These are phyloP conservation scores for Lachancea kluyveri DNA, from an alignment of 805 yeast genomes.

Conservation along the genomic window DNA sequence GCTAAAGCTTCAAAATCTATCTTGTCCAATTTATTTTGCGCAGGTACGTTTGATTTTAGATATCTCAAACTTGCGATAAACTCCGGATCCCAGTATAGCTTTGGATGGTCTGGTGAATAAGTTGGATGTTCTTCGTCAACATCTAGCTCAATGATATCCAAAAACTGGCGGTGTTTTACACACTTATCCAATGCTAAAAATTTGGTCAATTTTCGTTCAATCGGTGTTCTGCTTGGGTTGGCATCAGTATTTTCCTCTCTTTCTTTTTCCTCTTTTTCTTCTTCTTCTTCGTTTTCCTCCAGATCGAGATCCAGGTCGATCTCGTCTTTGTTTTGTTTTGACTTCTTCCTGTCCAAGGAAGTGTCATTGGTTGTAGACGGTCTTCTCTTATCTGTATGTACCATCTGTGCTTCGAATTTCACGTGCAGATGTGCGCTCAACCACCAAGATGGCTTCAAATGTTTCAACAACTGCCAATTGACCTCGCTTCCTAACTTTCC, in stretches of 20 bases:
- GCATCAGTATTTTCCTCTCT: conserved; percentile 7
- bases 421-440: conserved; percentile 87
- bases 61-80: conserved; percentile 21
- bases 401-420: conserved; percentile 51
- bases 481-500: conserved; percentile 70
- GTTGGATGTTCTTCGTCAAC: conserved; percentile 26
- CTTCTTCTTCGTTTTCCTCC: conserved; percentile 6
- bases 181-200: conserved; percentile 87
- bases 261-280: conserved; percentile 8
- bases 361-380: too few species aligned
- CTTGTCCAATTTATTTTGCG: not conserved
- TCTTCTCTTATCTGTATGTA: conserved; percentile 18
- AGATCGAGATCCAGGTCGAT: conserved; percentile 29
- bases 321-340: conserved; percentile 26
- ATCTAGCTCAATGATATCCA: conserved; percentile 46
- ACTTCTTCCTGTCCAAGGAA: conserved; percentile 14
- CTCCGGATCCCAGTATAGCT: conserved; percentile 34
- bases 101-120: conserved; percentile 4
- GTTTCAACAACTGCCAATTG: conserved; percentile 46
- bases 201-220: conserved; percentile 34
- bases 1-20: too few species aligned
- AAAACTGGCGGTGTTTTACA: conserved; percentile 52
- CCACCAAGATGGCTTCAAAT: conserved; percentile 68
- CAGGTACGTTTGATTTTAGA: conserved; percentile 2
- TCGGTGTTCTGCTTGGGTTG: too few species aligned